phyloP scores from a whole-genome alignment of 1,284 basidiomycete genomes.

The Phenoliferia sp. region DNA sequence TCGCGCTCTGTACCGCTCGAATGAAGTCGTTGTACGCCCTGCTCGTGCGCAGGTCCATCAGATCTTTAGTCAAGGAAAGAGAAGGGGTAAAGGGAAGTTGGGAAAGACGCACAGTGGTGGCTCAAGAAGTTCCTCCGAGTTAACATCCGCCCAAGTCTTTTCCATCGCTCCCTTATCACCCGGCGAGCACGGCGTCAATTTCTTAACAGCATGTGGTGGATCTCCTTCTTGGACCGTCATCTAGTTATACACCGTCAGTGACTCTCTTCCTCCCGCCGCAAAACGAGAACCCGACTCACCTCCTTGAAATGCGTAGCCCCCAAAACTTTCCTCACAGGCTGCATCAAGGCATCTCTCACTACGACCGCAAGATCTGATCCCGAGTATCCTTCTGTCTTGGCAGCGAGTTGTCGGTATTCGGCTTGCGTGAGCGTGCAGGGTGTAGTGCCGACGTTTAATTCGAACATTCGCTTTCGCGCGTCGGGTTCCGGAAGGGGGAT shows the following conservation, averaged over 20 bases:
- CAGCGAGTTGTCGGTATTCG: slow-evolving; percentile 78
- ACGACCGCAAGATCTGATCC: slow-evolving; percentile 94
- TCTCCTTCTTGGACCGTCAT: slow-evolving; percentile 44
- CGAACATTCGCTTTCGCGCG: slow-evolving; percentile 92
- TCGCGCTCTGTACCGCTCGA: slow-evolving; percentile 71
- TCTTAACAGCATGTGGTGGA: slow-evolving; percentile 53
- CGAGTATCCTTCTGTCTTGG: slow-evolving; percentile 82
- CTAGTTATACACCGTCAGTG: slow-evolving; percentile 38
- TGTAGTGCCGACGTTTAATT: slow-evolving; percentile 89
- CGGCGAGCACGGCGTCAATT: slow-evolving; percentile 86
- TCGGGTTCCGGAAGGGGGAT: slow-evolving; percentile 93
- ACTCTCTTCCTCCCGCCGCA: neutral
- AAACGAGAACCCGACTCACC: slow-evolving; percentile 37
- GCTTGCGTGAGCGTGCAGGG: slow-evolving; percentile 74
- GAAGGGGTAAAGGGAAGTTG: neutral
- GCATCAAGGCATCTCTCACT: slow-evolving; percentile 96
- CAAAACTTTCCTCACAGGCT: slow-evolving; percentile 94
- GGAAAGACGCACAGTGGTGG: slow-evolving; percentile 58
- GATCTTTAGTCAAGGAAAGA: neutral
- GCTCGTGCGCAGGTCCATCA: slow-evolving; percentile 31
- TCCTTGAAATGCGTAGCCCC: slow-evolving; percentile 91
- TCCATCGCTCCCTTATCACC: slow-evolving; percentile 82
- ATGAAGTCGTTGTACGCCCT: slow-evolving; percentile 67
- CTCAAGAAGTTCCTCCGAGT: slow-evolving; percentile 83
- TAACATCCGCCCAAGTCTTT: slow-evolving; percentile 88